Evolutionary conservation across 371 early-diverging fungal genomes (phyloP), one percentile per base, ranked within the genome.

Genomic region (Rhizomucor miehei): DNA sequence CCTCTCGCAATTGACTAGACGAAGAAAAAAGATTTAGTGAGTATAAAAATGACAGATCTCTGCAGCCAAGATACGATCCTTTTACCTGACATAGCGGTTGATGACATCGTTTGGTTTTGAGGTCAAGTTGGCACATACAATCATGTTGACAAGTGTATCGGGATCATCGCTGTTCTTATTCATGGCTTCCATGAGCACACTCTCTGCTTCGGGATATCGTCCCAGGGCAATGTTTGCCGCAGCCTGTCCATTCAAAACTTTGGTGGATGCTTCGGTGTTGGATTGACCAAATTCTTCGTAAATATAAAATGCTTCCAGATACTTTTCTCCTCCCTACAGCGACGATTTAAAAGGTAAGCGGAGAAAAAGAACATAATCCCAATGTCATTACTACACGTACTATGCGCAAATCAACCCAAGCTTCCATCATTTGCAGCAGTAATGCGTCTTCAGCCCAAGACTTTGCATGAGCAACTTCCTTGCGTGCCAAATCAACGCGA

Each of bases 211-310:
- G 4, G 86, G 87, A 62, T 87, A 89, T 67, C 88, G 82, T 1
- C 87, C 90, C 60, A 90, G 65, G 17, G 92, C 88, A 65, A 98
- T 80, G 39, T 89, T 81, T 48, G 88, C 83, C 12, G 91, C 91
- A 3, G 98, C 98, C 67, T 89, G 89, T 4, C 91, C 84, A 25
- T 82, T 87, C 35, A 94, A 67, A 23, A 96, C 79, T 52, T 89
- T 88, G 43, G 82, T 79, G 0, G 90, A 88, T n/a, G 89, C 83
- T 3, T 79, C 79, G 19, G 86, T 69, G 46, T 70, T 76, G 0
- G 93, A 87, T 48, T 90, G 88, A 13, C 86, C 92, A 52, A 96
- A 84, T 60, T 97, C 98, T 63, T 96, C 95, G 59, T 90, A 96
- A 45, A 93, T 91, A 72, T 94, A 96, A 54, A 82, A 90, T 1